phyloP scores from a whole-genome alignment of 768 basidiomycete species.

The Psilocybe subaeruginosa region DNA sequence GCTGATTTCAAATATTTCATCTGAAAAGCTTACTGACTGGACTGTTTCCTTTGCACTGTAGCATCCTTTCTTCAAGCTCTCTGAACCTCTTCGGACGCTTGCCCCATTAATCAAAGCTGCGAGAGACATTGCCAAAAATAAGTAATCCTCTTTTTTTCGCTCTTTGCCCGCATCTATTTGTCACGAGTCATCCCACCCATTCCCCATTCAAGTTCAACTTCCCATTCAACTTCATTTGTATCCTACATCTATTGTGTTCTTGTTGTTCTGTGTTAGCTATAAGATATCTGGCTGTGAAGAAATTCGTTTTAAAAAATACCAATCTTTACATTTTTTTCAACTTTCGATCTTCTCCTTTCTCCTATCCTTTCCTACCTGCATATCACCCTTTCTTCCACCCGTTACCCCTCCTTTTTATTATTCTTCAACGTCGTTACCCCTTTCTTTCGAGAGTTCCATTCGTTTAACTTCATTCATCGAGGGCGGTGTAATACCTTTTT shows the following conservation, averaged over 20 bases:
- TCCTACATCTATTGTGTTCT: constrained; percentile 25
- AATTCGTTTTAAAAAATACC: constrained; percentile 5
- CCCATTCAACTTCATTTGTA: constrained; percentile 18
- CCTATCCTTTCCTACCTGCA: background rate
- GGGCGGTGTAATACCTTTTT: constrained; percentile 13
- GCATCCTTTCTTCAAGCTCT: constrained; percentile 88
- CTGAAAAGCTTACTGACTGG: constrained; percentile 3
- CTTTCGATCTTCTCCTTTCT: background rate
- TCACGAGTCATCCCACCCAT: constrained; percentile 6
- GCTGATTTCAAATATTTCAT: constrained; percentile 10
- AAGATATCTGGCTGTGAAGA: constrained; percentile 12
- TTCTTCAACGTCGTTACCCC: background rate
- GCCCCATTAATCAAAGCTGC: constrained; percentile 93
- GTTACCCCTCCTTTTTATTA: background rate
- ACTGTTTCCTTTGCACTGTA: constrained; percentile 29
- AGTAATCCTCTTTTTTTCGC: constrained; percentile 27
- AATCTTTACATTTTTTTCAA: constrained; percentile 5
- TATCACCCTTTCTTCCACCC: background rate
- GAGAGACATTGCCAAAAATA: constrained; percentile 78
- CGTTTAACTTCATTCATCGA: constrained; percentile 1
- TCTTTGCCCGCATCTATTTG: constrained; percentile 1
- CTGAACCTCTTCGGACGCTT: constrained; percentile 85
- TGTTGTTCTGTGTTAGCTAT: constrained; percentile 16
- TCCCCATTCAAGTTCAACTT: background rate
- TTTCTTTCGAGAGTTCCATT: background rate